Conservation (phyloP, 129 eudicot genomes). For the Escallonia herrerae region DNA sequence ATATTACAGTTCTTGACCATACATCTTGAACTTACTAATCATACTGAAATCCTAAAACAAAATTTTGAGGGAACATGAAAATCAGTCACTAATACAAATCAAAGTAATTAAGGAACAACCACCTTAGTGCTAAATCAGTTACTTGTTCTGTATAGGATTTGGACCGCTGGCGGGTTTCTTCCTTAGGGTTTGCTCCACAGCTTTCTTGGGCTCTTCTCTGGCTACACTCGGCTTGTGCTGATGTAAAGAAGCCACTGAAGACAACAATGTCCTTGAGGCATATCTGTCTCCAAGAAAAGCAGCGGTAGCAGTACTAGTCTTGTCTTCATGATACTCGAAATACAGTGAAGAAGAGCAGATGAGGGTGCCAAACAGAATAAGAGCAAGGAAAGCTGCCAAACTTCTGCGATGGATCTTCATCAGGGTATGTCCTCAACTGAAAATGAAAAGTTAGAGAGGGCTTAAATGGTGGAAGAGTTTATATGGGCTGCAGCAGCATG, state of each 20-base stretch:
- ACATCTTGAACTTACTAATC: too few species aligned
- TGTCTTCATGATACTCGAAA: neutral
- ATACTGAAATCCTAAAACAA: too few species aligned
- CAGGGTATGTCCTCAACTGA: too few species aligned
- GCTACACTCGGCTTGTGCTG: neutral
- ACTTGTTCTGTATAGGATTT: constrained; percentile 32
- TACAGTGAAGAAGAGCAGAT: constrained; percentile 4
- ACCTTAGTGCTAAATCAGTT: neutral
- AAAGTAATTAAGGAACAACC: too few species aligned
- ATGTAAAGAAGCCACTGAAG: neutral
- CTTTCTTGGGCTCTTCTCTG: constrained; percentile 32
- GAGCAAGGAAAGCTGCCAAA: neutral
- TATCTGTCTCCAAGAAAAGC: neutral
- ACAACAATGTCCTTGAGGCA: constrained; percentile 20
- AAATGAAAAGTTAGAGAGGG: too few species aligned
- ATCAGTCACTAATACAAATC: too few species aligned
- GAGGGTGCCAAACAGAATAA: neutral
- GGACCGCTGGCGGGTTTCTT: constrained; percentile 17
- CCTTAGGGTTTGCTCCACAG: constrained; percentile 37
- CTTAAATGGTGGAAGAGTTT: too few species aligned
- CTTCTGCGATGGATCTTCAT: constrained; percentile 13
- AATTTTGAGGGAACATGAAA: too few species aligned
- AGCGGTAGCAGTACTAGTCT: neutral
- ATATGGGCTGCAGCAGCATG: too few species aligned
- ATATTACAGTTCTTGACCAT: too few species aligned